Base-by-base conservation (phyloP, 2,329 filamentous ascomycete genomes). In the Penicillium sp. region DNA sequence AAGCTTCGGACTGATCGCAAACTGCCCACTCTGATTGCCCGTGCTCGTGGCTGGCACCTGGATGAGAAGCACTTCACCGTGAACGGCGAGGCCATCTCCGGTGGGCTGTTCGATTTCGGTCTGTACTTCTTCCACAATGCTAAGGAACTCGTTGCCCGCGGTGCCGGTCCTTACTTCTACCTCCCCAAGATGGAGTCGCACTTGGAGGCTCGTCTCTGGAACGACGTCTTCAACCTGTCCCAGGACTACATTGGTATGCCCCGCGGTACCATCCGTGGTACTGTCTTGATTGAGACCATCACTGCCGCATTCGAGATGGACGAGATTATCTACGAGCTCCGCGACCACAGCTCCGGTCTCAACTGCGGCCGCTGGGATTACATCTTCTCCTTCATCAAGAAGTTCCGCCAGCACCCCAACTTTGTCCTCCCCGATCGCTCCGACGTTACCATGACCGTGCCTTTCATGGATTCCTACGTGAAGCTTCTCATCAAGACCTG, bases 351-450 rank as follows among this genome's bases (percentile, higher is more conserved):
- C 75, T 89, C 93, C 7, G 94, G 94, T 45, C 85, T 99, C 70
- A 99, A 99, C 86, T 97, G 94, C 77, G 94, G 94, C 62, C 89
- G 94, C 66, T 99, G 94, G 94, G 94, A 99, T 74, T 99, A 99
- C 83, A 97, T 99, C 79, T 99, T 99, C 84, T 94, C 89, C 75
- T 91, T 93, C 72, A 97, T 99, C 82, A 99, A 99, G 85, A 96
- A 96, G 78, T 96, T 97, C 88, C 90, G 94, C 73, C 86, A 96
- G 70, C 94, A 97, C 81, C 82, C 89, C 68, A 87, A 88, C 78
- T 97, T 97, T 73, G 86, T 97, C 55, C 87, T 99, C 19, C 94
- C 94, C 28, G 93, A 99, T 75, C 90, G 94, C 59, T 88, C 88
- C 53, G 83, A 85, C 58, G 91, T 99, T 53, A 99, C 94, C 66